Evolutionary conservation across 768 basidiomycete species (phyloP).

Genomic region (Coprinopsis cinerea): DNA sequence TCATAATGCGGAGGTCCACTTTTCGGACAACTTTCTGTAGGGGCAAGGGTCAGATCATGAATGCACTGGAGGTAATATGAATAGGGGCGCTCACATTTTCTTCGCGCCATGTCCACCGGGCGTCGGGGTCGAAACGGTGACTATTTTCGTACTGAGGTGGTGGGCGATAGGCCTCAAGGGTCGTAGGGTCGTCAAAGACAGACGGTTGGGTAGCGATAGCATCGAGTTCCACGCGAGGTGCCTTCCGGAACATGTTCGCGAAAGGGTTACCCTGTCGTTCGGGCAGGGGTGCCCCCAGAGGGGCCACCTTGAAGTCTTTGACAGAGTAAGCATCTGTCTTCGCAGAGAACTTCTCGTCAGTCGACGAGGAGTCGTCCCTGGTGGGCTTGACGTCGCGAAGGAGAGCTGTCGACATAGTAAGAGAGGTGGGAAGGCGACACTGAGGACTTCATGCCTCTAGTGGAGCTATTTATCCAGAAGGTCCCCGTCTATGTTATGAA

Average conservation of each 20-base stretch:
- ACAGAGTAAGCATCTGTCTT: conserved; percentile 2
- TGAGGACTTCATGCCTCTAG: neutral
- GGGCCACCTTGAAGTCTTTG: conserved; percentile 16
- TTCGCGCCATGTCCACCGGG: conserved; percentile 69
- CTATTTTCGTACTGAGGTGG: conserved; percentile 52
- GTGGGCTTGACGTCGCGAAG: neutral
- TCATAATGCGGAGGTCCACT: conserved; percentile 53
- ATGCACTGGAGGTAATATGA: neutral
- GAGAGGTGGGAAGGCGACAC: neutral
- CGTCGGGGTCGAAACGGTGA: conserved; percentile 57
- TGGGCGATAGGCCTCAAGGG: conserved; percentile 46
- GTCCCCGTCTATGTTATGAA: no score
- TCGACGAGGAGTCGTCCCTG: conserved; percentile 10
- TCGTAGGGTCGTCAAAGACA: conserved; percentile 53
- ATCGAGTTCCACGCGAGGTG: conserved; percentile 34
- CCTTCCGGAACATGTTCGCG: conserved; percentile 23
- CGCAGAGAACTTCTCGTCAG: conserved; percentile 13
- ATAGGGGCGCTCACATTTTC: conserved; percentile 39
- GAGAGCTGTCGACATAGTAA: conserved; percentile 9
- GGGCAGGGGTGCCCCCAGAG: conserved; percentile 28
- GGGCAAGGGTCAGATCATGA: neutral
- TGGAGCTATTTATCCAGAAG: conserved; percentile 4
- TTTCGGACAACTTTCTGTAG: conserved; percentile 47
- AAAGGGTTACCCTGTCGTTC: conserved; percentile 18
- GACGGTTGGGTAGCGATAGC: conserved; percentile 55